A percentile compares a stretch with the other conserved stretches of the same genome.
Evolutionary conservation across 1,284 basidiomycete species (phyloP).

Genomic region (Papiliotrema terrestris): DNA sequence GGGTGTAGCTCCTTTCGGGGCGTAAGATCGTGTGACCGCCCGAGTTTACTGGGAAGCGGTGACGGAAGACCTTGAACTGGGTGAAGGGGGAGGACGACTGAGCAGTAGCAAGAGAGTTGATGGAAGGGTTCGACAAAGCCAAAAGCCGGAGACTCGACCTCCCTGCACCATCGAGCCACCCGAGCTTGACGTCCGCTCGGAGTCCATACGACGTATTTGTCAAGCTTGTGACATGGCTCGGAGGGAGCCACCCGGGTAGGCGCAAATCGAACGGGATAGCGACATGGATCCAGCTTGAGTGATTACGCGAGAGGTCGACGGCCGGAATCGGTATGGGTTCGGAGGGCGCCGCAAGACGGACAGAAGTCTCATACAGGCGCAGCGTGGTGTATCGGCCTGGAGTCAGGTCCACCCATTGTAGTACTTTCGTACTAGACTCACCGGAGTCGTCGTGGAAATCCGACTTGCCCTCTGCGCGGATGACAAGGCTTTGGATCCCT

Average conservation of each 20-base stretch:
- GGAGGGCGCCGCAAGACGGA: not conserved
- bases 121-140: conserved; percentile 13
- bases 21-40: conserved; percentile 2
- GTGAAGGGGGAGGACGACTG: conserved; percentile 3
- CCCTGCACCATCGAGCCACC: conserved; percentile 21
- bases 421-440: not conserved
- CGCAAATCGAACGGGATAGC: conserved; percentile 42
- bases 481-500: not conserved
- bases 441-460: not conserved
- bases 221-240: conserved; percentile 24
- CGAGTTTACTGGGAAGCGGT: conserved; percentile 18
- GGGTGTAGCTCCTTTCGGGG: conserved; percentile 23
- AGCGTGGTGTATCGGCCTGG: not conserved
- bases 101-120: conserved; percentile 4
- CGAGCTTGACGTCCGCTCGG: conserved; percentile 22
- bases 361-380: not conserved
- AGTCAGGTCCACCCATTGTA: not conserved
- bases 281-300: conserved; percentile 10
- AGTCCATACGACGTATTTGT: conserved; percentile 34
- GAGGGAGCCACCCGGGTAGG: conserved; percentile 47
- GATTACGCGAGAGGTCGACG: not conserved
- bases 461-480: not conserved
- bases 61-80: not conserved
- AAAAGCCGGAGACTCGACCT: not conserved
- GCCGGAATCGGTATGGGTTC: not conserved